Conservation (phyloP, 352 stramenopile genomes). For the Paralagenidium karlingii region DNA sequence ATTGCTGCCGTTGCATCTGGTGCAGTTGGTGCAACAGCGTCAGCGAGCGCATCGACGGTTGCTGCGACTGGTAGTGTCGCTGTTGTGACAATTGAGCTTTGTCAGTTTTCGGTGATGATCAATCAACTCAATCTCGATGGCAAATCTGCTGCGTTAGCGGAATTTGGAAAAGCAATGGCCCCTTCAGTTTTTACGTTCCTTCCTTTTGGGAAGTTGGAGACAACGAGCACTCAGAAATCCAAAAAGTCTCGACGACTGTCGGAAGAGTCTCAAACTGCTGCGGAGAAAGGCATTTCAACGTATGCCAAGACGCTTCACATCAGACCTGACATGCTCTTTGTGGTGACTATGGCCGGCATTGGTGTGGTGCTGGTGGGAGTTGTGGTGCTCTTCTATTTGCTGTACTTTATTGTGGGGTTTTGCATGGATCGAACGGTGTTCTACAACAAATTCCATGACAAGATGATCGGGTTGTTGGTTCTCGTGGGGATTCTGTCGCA, state of each 20-base stretch:
- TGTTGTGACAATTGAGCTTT: constrained; percentile 67
- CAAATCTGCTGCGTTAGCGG: constrained; percentile 48
- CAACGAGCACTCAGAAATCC: constrained; percentile 6
- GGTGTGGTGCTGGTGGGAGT: constrained; percentile 59
- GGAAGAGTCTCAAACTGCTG: constrained; percentile 8
- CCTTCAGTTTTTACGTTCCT: constrained; percentile 65
- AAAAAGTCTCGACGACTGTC: constrained; percentile 2
- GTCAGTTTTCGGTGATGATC: constrained; percentile 64
- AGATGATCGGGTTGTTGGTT: constrained; percentile 68
- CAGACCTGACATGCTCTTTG: constrained; percentile 68
- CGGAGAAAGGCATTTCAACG: constrained; percentile 41
- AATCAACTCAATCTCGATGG: constrained; percentile 62
- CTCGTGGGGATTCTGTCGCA: constrained; percentile 67
- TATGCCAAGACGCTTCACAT: constrained; percentile 64
- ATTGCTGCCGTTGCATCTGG: constrained; percentile 59
- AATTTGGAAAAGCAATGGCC: constrained; percentile 67
- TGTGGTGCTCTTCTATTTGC: constrained; percentile 42
- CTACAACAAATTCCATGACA: constrained; percentile 70
- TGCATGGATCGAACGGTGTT: constrained; percentile 64
- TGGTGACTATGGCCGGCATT: constrained; percentile 65
- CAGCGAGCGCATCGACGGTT: constrained; percentile 25
- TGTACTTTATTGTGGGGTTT: constrained; percentile 32
- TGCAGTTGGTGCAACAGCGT: constrained; percentile 17
- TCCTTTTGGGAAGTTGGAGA: constrained; percentile 45
- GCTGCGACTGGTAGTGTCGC: constrained; percentile 46